These are phyloP conservation scores for Hymenoscyphus scutula DNA, from an alignment of 2,329 filamentous ascomycete species.

Conservation along the genomic window DNA sequence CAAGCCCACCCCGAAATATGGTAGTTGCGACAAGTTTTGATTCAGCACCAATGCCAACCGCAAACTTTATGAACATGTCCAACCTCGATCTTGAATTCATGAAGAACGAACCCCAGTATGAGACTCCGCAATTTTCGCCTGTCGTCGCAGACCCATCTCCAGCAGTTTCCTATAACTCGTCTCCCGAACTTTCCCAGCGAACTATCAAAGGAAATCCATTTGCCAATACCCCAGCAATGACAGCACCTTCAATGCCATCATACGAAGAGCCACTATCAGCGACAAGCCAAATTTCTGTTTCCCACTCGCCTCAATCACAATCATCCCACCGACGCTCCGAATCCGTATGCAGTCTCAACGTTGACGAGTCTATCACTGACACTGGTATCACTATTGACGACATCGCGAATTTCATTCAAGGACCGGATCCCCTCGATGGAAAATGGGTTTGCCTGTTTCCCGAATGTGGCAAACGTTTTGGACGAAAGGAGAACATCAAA, in stretches of 20 bases:
- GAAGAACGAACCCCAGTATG: conserved; percentile 33
- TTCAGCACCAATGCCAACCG: conserved; percentile 53
- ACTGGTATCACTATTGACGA: conserved; percentile 88
- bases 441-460: conserved; percentile 78
- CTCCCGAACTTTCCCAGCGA: conserved; percentile 51
- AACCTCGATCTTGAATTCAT: conserved; percentile 46
- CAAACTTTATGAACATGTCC: conserved; percentile 54
- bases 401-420: conserved; percentile 70
- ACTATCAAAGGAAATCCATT: conserved; percentile 45
- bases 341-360: conserved; percentile 58
- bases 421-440: conserved; percentile 68
- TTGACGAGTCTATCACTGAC: conserved; percentile 65
- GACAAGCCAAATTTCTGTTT: conserved; percentile 15
- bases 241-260: conserved; percentile 20
- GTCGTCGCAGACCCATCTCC: conserved; percentile 40
- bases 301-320: conserved; percentile 21
- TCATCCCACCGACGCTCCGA: conserved; percentile 55
- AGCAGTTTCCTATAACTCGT: conserved; percentile 49
- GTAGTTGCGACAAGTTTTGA: conserved; percentile 44
- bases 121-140: conserved; percentile 30
- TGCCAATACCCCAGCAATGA: conserved; percentile 44
- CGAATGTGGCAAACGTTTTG: conserved; percentile 84
- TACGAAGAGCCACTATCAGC: conserved; percentile 24
- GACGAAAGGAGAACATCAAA: conserved; percentile 98
- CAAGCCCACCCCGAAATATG: conserved; percentile 50